Evolutionary conservation across 192 early-diverging fungal species (phyloP).

Genomic region (Podila verticillata): DNA sequence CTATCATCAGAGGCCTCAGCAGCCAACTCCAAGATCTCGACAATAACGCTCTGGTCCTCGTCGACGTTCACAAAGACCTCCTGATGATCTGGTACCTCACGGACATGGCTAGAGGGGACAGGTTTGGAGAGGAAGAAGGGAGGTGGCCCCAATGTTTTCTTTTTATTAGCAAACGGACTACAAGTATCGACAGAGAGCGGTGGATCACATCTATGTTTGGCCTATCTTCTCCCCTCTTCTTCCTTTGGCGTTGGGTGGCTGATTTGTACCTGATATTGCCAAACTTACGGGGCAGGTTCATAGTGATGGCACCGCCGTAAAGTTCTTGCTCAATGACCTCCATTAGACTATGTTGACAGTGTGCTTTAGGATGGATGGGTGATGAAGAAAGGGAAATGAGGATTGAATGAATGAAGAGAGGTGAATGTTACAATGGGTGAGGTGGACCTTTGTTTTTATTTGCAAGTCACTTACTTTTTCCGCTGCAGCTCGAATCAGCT

Average conservation of each 20-base stretch:
- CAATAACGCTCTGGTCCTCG: constrained; percentile 83
- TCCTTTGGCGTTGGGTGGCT: too few species aligned
- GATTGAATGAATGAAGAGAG: background rate
- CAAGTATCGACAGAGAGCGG: constrained; percentile 2
- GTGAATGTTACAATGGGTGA: background rate
- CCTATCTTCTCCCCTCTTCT: too few species aligned
- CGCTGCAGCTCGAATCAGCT: too few species aligned
- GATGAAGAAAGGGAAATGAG: background rate
- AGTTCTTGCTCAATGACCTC: constrained; percentile 53
- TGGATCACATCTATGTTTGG: background rate
- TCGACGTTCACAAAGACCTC: constrained; percentile 84
- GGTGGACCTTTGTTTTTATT: too few species aligned
- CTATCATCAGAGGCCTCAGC: constrained; percentile 57
- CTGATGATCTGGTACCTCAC: constrained; percentile 90
- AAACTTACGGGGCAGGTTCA: constrained; percentile 66
- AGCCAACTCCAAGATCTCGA: constrained; percentile 85
- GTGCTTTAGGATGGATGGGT: background rate
- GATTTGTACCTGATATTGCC: constrained; percentile 62
- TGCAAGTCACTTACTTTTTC: too few species aligned
- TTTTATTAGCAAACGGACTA: background rate
- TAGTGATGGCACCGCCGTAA: constrained; percentile 77
- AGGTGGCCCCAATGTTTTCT: background rate
- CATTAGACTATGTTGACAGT: background rate
- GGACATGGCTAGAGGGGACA: constrained; percentile 65
- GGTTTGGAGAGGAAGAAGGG: background rate